phyloP scores from a whole-genome alignment of 2,329 filamentous ascomycete species.

The Curvularia sp. region DNA sequence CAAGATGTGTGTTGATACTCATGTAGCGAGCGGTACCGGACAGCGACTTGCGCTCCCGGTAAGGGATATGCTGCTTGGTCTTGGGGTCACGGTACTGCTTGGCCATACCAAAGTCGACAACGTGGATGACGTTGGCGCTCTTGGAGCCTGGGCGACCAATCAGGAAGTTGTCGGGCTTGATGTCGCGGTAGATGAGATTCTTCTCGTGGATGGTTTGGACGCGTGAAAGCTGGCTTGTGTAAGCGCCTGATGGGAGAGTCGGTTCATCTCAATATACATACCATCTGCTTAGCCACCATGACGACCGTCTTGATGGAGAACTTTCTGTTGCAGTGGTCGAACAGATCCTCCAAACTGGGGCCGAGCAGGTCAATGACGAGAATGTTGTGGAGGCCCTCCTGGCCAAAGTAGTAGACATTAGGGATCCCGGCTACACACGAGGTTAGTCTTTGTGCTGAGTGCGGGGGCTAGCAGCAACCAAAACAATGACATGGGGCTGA shows the following conservation, averaged over 20 bases:
- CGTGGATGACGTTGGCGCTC: constrained; percentile 96
- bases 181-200: constrained; percentile 98
- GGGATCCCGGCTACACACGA: constrained; percentile 81
- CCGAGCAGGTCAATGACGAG: constrained; percentile 96
- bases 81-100: constrained; percentile 99
- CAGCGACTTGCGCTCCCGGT: constrained; percentile 93
- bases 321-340: constrained; percentile 93
- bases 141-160: constrained; percentile 93
- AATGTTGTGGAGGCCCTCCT: constrained; percentile 98
- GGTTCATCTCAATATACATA: constrained; percentile 51
- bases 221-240: constrained; percentile 71
- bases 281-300: constrained; percentile 99
- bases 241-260: constrained; percentile 8
- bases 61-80: constrained; percentile 98
- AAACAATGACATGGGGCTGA: background rate
- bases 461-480: background rate
- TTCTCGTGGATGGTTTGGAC: constrained; percentile 97
- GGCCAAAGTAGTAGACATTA: constrained; percentile 99
- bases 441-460: constrained; percentile 21
- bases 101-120: constrained; percentile 99
- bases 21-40: constrained; percentile 98
- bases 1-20: constrained; percentile 99
- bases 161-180: constrained; percentile 99
- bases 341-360: constrained; percentile 93
- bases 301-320: constrained; percentile 98